Base-by-base conservation (phyloP, 2,329 filamentous ascomycete species). In the Penicillium sp. region DNA sequence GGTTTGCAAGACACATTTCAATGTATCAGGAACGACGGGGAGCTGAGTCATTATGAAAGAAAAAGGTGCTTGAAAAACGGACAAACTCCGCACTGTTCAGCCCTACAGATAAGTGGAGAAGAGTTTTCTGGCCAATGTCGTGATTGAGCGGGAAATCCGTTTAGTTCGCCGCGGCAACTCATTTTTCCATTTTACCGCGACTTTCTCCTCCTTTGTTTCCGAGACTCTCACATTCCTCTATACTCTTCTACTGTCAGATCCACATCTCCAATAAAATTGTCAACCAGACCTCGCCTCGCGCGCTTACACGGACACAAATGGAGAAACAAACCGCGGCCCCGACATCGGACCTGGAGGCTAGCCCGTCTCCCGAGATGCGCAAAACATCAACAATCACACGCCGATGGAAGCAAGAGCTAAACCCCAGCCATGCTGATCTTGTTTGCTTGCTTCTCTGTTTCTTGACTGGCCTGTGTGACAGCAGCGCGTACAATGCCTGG, bases 401-500 rank as follows among this genome's bases (percentile, higher is more conserved):
- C 50, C 62, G 66, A 53, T 75, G 71, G 72, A 64, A 62, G 8
- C 64, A 74, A 42, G 62, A 63, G 3, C 54, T 77, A 39, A 64
- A 66, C 27, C 59, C 67, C 37, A 66, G 67, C 8, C 62, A 76
- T 52, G 73, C 74, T 6, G 74, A 77, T 50, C 55, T 74, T 11
- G 62, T 77, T 45, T 77, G 66, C 72, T 58, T 79, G 62, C 60
- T 80, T 54, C 67, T 73, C 11, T 72, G 69, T 39, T 74, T 79
- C 52, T 65, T 74, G 31, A 79, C 77, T 0, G 78, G 78, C 1
- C 68, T 80, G 21, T 77, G 77, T 50, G 78, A 80, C 60, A 76
- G 75, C 57, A 73, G 75, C 42, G 74, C 77, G 11, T 79, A 78
- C 68, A 78, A 77, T 62, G 75, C 76, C 14, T 80, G 78, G 77